A percentile compares a stretch with the other conserved stretches of the same genome.
Evolutionary conservation across 2,329 filamentous ascomycete species (phyloP).

Genomic region (Metarhizium brunneum): DNA sequence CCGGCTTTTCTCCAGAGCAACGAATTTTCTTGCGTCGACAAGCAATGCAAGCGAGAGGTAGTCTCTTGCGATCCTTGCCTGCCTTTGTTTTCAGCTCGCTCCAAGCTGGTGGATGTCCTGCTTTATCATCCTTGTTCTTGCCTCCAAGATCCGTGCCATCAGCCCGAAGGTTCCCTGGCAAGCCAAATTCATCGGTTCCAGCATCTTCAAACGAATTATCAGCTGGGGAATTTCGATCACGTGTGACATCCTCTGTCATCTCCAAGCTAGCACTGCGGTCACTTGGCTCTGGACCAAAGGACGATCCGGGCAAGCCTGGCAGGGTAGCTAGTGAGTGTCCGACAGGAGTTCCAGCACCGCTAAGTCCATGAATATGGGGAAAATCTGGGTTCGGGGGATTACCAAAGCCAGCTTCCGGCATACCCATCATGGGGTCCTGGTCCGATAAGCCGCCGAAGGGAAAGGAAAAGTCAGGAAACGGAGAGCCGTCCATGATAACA

Average conservation of each 20-base stretch:
- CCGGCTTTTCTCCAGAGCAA: constrained; percentile 94
- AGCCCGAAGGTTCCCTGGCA: constrained; percentile 33
- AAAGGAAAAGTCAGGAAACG: constrained; percentile 46
- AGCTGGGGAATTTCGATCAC: constrained; percentile 32
- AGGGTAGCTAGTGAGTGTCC: constrained; percentile 11
- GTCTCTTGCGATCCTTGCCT: constrained; percentile 86
- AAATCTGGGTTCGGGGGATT: constrained; percentile 23
- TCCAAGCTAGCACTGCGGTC: constrained; percentile 24
- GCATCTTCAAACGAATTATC: constrained; percentile 43
- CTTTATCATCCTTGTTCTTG: constrained; percentile 48
- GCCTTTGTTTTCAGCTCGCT: constrained; percentile 83
- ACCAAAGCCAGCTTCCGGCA: constrained; percentile 25
- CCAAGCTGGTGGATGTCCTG: constrained; percentile 57
- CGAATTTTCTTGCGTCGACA: constrained; percentile 96
- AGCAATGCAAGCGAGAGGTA: constrained; percentile 90
- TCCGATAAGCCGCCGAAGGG: constrained; percentile 30
- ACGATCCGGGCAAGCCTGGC: constrained; percentile 11
- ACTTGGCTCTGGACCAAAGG: constrained; percentile 14
- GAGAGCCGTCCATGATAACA: constrained; percentile 33
- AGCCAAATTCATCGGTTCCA: constrained; percentile 49
- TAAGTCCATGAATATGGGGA: constrained; percentile 18
- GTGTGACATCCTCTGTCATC: constrained; percentile 35
- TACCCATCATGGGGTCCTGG: constrained; percentile 12
- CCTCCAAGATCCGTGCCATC: constrained; percentile 46
- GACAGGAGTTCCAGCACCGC: constrained; percentile 9